A percentile compares a stretch with the other conserved stretches of the same genome.
Evolutionary conservation across 495 filamentous ascomycete genomes (phyloP).

Genomic region (Barbatosphaeria neglecta): DNA sequence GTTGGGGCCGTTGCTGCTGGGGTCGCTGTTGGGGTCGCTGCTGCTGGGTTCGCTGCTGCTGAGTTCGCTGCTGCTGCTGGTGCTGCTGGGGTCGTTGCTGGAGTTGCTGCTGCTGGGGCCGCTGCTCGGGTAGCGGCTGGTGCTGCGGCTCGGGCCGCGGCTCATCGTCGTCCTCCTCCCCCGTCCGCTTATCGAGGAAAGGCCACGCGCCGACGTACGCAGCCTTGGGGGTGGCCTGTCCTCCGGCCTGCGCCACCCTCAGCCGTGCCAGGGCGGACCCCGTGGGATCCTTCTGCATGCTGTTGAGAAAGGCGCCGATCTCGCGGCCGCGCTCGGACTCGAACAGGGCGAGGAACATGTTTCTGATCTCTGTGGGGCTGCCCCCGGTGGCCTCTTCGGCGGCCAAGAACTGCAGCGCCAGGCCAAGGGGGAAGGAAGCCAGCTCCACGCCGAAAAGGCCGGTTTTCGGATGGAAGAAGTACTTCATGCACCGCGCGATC

Average conservation of each 20-base stretch:
- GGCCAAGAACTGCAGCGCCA: background rate
- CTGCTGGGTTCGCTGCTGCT: too few relatives aligned
- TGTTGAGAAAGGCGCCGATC: background rate
- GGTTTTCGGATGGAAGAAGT: constrained; percentile 1
- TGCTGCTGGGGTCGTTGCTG: background rate
- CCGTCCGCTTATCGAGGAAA: background rate
- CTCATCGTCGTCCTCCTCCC: background rate
- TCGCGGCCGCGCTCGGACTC: background rate
- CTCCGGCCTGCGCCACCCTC: background rate
- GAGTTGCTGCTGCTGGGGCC: background rate
- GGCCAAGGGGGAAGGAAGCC: background rate
- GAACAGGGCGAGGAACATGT: background rate
- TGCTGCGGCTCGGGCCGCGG: background rate
- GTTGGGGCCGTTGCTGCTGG: too few relatives aligned
- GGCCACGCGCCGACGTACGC: background rate
- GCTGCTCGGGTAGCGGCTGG: background rate
- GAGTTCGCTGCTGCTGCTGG: too few relatives aligned
- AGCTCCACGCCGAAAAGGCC: background rate
- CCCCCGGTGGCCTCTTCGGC: background rate
- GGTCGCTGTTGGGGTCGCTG: too few relatives aligned
- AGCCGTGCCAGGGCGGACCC: background rate
- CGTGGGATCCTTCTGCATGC: background rate
- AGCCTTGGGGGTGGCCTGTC: background rate
- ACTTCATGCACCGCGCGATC: background rate
- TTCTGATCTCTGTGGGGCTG: background rate